These are phyloP conservation scores for Skeletonema tropicum DNA, from an alignment of 108 stramenopile species.

Conservation along the genomic window DNA sequence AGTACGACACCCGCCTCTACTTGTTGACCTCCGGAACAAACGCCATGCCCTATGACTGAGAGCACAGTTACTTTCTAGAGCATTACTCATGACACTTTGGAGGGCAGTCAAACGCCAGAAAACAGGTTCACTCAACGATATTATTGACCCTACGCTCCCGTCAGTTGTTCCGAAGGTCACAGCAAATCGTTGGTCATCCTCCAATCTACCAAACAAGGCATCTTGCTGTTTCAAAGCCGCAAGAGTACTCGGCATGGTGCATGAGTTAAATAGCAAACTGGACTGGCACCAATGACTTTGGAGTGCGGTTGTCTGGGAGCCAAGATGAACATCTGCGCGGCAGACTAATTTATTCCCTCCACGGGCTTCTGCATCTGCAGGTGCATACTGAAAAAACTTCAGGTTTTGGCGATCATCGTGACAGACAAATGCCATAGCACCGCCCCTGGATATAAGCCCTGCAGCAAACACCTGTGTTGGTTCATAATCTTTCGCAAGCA, in stretches of 20 bases:
- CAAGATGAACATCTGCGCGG: constrained; percentile 88
- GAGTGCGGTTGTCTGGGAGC: constrained; percentile 78
- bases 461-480: constrained; percentile 83
- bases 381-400: constrained; percentile 93
- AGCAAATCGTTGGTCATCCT: constrained; percentile 87
- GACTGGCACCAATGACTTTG: constrained; percentile 77
- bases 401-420: constrained; percentile 90
- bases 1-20: constrained; percentile 79
- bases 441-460: constrained; percentile 81
- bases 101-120: constrained; percentile 90
- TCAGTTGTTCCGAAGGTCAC: constrained; percentile 89
- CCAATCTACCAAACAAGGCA: constrained; percentile 68
- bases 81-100: constrained; percentile 92
- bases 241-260: constrained; percentile 70
- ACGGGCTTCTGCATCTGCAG: constrained; percentile 84
- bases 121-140: constrained; percentile 86
- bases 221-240: constrained; percentile 89
- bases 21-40: constrained; percentile 73
- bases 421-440: constrained; percentile 77
- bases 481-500: constrained; percentile 89
- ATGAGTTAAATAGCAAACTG: constrained; percentile 76
- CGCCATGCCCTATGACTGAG: constrained; percentile 78
- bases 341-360: constrained; percentile 94
- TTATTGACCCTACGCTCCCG: constrained; percentile 76
- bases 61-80: constrained; percentile 88